Conservation (phyloP, 2,329 filamentous ascomycete genomes). For the Paracamarosporium sp. region DNA sequence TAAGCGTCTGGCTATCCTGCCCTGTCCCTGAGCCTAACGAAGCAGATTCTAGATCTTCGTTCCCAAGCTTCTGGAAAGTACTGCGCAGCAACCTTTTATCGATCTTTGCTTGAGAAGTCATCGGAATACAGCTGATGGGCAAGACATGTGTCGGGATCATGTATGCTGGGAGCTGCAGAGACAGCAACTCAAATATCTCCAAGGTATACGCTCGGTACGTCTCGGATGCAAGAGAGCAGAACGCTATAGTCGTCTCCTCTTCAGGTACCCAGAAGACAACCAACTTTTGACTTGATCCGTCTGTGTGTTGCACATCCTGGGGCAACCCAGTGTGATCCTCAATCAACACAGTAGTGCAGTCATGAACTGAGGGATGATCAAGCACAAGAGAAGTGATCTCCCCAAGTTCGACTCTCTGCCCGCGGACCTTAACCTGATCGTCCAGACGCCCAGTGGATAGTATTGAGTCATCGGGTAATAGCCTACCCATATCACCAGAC, state of each 20-base stretch:
- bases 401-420: conserved; percentile 78
- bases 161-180: conserved; percentile 69
- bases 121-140: conserved; percentile 72
- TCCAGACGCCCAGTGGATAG: conserved; percentile 76
- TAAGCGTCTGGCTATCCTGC: conserved; percentile 55
- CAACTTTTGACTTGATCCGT: conserved; percentile 58
- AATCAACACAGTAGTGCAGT: conserved; percentile 70
- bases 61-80: conserved; percentile 56
- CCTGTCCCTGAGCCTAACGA: conserved; percentile 40
- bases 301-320: neutral
- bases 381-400: conserved; percentile 74
- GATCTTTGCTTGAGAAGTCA: conserved; percentile 77
- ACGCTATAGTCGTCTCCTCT: conserved; percentile 25
- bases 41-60: conserved; percentile 53
- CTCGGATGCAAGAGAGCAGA: conserved; percentile 49
- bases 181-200: conserved; percentile 62
- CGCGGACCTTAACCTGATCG: conserved; percentile 81
- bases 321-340: conserved; percentile 30
- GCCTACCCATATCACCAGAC: conserved; percentile 80
- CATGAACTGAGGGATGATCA: conserved; percentile 57
- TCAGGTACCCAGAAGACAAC: conserved; percentile 72
- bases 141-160: conserved; percentile 81
- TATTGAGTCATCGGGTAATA: conserved; percentile 78
- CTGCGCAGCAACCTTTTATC: conserved; percentile 64
- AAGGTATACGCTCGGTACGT: conserved; percentile 28